A percentile compares a stretch with the other conserved stretches of the same genome.
These are phyloP conservation scores for Fusarium udum DNA, from an alignment of 2,329 filamentous ascomycete genomes.

Conservation along the genomic window DNA sequence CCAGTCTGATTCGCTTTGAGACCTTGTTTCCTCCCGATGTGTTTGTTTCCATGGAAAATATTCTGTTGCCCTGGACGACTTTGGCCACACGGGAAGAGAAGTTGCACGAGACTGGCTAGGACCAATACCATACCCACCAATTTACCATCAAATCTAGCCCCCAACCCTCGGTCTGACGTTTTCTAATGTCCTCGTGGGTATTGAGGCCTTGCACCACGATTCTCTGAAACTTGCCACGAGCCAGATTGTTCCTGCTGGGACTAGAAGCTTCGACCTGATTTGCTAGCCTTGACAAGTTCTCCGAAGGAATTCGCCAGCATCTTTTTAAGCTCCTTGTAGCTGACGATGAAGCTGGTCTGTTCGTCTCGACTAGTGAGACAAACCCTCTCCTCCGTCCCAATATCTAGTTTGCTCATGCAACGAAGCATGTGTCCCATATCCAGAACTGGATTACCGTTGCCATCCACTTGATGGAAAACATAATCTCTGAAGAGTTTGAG, in stretches of 20 bases:
- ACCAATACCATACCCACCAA: neutral
- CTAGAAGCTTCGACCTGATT: slow-evolving; percentile 51
- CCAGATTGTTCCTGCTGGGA: slow-evolving; percentile 1
- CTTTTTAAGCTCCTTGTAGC: slow-evolving; percentile 86
- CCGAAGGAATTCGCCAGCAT: slow-evolving; percentile 66
- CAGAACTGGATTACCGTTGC: slow-evolving; percentile 81
- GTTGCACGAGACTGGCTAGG: neutral
- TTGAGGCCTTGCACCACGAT: neutral
- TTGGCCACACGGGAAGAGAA: neutral
- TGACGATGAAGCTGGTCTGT: slow-evolving; percentile 87
- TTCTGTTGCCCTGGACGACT: neutral
- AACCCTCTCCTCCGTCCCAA: slow-evolving; percentile 86
- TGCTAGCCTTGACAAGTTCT: slow-evolving; percentile 63
- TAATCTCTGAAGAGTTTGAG: slow-evolving; percentile 97
- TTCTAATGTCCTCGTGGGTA: neutral
- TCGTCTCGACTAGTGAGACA: slow-evolving; percentile 89
- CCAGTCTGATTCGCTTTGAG: neutral
- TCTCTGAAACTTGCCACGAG: neutral
- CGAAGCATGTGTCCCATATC: slow-evolving; percentile 88
- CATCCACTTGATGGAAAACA: slow-evolving; percentile 95
- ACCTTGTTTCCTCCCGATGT: neutral
- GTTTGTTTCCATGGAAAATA: neutral
- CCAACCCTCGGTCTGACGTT: neutral
- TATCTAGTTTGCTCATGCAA: slow-evolving; percentile 92
- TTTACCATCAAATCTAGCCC: neutral